These are phyloP conservation scores for Nidularia sp. DNA, from an alignment of 768 basidiomycete species.

Conservation along the genomic window DNA sequence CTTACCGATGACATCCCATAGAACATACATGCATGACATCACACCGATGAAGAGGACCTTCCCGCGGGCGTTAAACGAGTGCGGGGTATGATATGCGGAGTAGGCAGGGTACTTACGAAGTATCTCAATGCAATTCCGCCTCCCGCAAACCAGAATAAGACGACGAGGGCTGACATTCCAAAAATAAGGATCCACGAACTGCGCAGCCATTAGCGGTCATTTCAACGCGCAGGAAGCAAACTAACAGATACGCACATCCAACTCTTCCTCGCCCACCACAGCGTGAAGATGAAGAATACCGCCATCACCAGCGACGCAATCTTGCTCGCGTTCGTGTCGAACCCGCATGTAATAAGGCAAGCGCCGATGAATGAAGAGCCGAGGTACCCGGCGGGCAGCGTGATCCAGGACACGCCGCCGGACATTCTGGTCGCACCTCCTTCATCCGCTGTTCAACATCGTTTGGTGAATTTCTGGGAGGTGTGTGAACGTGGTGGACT, in stretches of 20 bases:
- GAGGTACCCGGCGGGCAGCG: conserved; percentile 78
- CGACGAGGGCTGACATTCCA: conserved; percentile 74
- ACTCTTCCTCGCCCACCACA: conserved; percentile 84
- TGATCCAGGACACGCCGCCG: conserved; percentile 78
- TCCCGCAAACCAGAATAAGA: conserved; percentile 81
- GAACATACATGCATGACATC: conserved; percentile 84
- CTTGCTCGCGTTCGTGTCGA: conserved; percentile 87
- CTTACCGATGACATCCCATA: conserved; percentile 85
- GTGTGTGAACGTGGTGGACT: conserved; percentile 19
- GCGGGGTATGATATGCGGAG: not conserved
- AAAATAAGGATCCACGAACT: conserved; percentile 79
- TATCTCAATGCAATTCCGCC: conserved; percentile 74
- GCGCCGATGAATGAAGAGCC: conserved; percentile 87
- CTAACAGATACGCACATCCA: conserved; percentile 48
- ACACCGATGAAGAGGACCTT: conserved; percentile 79
- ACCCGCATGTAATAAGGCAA: conserved; percentile 81
- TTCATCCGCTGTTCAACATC: conserved; percentile 61
- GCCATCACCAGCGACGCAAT: conserved; percentile 76
- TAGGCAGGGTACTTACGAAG: conserved; percentile 40
- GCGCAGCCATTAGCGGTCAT: not conserved
- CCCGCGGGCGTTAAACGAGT: not conserved
- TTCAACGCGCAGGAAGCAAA: not conserved
- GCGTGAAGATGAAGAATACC: conserved; percentile 80
- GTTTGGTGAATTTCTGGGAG: conserved; percentile 5
- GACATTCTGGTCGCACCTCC: conserved; percentile 86